These are phyloP conservation scores for Yueomyces sp. DNA, from an alignment of 1,139 yeast species.

Conservation along the genomic window DNA sequence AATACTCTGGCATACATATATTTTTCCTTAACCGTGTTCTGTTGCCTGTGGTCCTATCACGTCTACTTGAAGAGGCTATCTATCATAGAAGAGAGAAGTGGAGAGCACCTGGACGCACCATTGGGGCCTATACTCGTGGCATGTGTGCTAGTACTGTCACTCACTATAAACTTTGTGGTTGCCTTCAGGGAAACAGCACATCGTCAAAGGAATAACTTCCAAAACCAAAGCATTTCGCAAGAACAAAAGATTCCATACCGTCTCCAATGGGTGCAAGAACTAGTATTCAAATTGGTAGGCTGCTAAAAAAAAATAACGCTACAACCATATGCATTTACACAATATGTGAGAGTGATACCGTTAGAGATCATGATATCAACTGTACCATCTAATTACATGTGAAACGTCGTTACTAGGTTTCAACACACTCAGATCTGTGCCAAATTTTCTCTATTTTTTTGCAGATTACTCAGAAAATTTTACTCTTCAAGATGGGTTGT, in stretches of 20 bases:
- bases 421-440: no score
- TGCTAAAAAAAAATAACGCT: no score
- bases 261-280: conserved; percentile 19
- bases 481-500: no score
- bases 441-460: no score
- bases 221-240: not conserved
- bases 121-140: conserved; percentile 80
- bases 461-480: no score
- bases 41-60: conserved; percentile 83
- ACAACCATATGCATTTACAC: no score
- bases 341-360: no score
- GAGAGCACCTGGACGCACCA: conserved; percentile 78
- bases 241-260: conserved; percentile 13
- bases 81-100: conserved; percentile 69
- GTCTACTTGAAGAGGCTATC: conserved; percentile 60
- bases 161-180: conserved; percentile 58
- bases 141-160: conserved; percentile 50
- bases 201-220: not conserved
- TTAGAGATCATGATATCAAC: no score
- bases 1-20: conserved; percentile 60
- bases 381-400: no score
- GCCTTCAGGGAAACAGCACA: conserved; percentile 41
- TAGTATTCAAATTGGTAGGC: conserved; percentile 24
- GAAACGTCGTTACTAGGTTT: no score
- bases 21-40: conserved; percentile 67